phyloP scores from a whole-genome alignment of 2,329 filamentous ascomycete species.

The Colletotrichum sp. region DNA sequence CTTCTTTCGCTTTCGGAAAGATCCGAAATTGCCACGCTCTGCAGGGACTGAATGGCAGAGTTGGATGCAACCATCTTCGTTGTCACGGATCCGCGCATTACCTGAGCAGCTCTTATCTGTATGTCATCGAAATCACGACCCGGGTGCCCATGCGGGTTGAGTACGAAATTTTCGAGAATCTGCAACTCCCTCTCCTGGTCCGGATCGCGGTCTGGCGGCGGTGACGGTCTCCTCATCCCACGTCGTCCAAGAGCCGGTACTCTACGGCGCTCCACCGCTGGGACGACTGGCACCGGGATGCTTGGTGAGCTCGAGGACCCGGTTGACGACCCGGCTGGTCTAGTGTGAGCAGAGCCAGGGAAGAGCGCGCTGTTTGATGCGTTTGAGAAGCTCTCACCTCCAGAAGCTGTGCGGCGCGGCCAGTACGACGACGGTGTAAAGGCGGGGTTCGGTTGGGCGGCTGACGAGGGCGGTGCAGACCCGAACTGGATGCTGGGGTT shows the following conservation, averaged over 20 bases:
- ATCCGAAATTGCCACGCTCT: conserved; percentile 49
- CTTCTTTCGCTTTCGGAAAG: conserved; percentile 53
- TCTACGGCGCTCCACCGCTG: neutral
- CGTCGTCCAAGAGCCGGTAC: neutral
- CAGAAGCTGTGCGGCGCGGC: neutral
- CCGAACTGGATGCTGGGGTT: conserved; percentile 19
- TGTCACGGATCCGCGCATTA: conserved; percentile 48
- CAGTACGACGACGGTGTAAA: neutral
- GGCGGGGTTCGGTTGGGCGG: neutral
- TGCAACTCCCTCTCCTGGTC: conserved; percentile 7
- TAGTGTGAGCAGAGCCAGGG: neutral
- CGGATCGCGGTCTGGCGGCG: neutral
- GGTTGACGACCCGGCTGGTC: neutral
- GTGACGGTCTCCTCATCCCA: conserved; percentile 2
- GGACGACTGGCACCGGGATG: neutral
- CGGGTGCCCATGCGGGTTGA: neutral
- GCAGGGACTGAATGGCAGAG: conserved; percentile 48
- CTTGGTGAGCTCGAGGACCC: neutral
- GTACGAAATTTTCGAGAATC: conserved; percentile 17
- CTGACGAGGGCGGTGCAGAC: conserved; percentile 12
- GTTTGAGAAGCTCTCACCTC: neutral
- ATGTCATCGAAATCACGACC: conserved; percentile 31
- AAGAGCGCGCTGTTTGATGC: neutral
- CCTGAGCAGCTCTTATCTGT: conserved; percentile 45
- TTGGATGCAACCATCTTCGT: conserved; percentile 54